Base-by-base conservation (phyloP, 805 yeast genomes). In the Pichia heedii region DNA sequence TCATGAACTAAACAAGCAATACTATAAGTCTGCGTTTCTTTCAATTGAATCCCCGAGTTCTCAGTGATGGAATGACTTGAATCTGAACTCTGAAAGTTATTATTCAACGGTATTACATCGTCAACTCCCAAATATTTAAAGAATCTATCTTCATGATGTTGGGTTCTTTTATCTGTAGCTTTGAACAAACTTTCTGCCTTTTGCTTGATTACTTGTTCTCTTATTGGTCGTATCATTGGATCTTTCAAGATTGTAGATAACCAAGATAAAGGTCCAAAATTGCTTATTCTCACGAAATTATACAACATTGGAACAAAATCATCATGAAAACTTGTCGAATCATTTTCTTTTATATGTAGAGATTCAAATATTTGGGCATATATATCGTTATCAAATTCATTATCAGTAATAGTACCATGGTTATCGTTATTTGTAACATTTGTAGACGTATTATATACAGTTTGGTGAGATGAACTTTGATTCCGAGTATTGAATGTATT, bases 241-340 rank as follows among this genome's bases (percentile, higher is more conserved):
- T 78, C 84, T 48, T 67, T 74, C 43, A 67, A 66, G 42, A 76
- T 56, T 22, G 72, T 44, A 0, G 81, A 58, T 4, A 70, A 50
- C 70, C 77, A 71, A 1, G 79, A 57, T 30, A 75, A 63, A 0
- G 81, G 77, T 1, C 81, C 83, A 55, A 67, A 70, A 50, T 69
- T 68, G 46, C 66, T 65, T 27, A 70, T 57, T 36, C 75, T 57
- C 4, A 68, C 60, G 39, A 64, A 68, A 22, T 63, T 64, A 16
- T 66, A 47, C 41, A 67, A 57, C 43, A 74, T 62, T 0, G 81
- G 71, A 4, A 67, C 49, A 49, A 65, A 65, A 2, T 72, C 73
- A 1, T 57, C 58, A 46, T 65, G 70, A 29, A 75, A 61, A 41
- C 71, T 65, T 7, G 76, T 59, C 1, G 45, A 44, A 12, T 70